Base-by-base conservation (phyloP, 2,329 filamentous ascomycete genomes). In the Emericellopsis cladophorae region DNA sequence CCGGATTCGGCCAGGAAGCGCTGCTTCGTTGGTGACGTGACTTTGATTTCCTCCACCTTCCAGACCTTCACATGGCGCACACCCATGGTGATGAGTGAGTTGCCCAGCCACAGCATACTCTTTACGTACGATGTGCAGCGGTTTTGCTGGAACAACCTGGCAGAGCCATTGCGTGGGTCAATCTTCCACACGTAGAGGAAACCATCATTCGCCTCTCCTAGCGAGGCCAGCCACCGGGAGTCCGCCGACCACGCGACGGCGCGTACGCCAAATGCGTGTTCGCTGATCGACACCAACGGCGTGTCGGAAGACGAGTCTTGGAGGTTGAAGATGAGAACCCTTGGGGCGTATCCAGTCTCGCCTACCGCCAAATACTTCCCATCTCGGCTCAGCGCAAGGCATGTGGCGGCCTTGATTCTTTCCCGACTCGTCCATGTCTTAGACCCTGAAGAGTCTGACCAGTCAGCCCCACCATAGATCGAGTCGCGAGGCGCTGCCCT, bases 51-150 rank as follows among this genome's bases (percentile, higher is more conserved):
- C 31, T 92, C 84, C 10, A 92, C 72, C 49, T 81, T 81, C 92
- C 92, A 98, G 39, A 93, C 75, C 60, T 95, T 96, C 58, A 95
- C 78, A 62, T 95, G 90, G 22, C 92, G 79, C 40, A 92, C 83
- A 12, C 92, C 92, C 21, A 92, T 76, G 46, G 90, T 95, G 44
- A 98, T 69, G 40, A 98, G 70, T 49, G 65, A 84, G 49, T 72
- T 82, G 10, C 89, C 89, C 60, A 95, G 77, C 90, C 92, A 98
- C 33, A 84, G 73, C 76, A 98, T 94, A 40, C 82, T 80, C 47
- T 81, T 81, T 51, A 96, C 76, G 46, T 79, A 79, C 15, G 85
- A 88, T 7, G 89, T 96, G 61, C 92, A 96, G 57, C 92, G 86
- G 60, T 96, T 79, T 51, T 96, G 69, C 74, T 95, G 56, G 71